These are phyloP conservation scores for Sclerospora graminicola DNA, from an alignment of 352 stramenopile genomes.

Conservation along the genomic window DNA sequence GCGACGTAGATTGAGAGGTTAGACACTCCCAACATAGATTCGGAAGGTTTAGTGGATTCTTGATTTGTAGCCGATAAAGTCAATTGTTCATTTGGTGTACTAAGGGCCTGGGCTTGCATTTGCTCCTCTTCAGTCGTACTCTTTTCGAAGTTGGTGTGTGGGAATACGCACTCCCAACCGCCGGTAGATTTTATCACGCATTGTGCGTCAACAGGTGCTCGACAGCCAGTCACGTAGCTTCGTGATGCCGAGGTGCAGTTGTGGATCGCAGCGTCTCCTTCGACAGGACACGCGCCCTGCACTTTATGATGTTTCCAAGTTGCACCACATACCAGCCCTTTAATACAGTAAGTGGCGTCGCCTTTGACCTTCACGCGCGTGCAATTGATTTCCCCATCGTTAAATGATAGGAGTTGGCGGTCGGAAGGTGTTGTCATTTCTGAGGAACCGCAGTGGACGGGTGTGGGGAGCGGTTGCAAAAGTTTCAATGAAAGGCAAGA, in stretches of 20 bases:
- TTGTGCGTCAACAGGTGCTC: slow-evolving; percentile 28
- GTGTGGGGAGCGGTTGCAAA: background rate
- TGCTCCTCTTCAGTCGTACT: background rate
- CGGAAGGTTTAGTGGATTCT: background rate
- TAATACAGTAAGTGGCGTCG: slow-evolving; percentile 39
- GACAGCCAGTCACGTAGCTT: slow-evolving; percentile 24
- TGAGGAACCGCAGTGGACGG: background rate
- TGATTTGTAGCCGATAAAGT: slow-evolving; percentile 8
- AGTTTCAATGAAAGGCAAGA: background rate
- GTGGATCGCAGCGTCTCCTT: slow-evolving; percentile 22
- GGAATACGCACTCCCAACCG: slow-evolving; percentile 30
- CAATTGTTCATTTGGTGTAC: background rate
- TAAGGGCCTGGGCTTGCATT: background rate
- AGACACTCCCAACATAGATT: background rate
- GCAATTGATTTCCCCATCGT: slow-evolving; percentile 8
- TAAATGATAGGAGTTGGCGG: slow-evolving; percentile 7
- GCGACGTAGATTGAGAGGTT: slow-evolving; percentile 13
- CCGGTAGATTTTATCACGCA: slow-evolving; percentile 20
- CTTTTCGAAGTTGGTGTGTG: background rate
- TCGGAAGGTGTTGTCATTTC: background rate
- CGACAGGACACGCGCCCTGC: slow-evolving; percentile 20
- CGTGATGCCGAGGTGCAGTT: slow-evolving; percentile 16
- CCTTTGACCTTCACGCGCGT: slow-evolving; percentile 24
- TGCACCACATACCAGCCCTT: slow-evolving; percentile 25
- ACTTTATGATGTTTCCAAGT: background rate